phyloP scores from a whole-genome alignment of 1,139 yeast species.

The Insectozyma bohioensis region DNA sequence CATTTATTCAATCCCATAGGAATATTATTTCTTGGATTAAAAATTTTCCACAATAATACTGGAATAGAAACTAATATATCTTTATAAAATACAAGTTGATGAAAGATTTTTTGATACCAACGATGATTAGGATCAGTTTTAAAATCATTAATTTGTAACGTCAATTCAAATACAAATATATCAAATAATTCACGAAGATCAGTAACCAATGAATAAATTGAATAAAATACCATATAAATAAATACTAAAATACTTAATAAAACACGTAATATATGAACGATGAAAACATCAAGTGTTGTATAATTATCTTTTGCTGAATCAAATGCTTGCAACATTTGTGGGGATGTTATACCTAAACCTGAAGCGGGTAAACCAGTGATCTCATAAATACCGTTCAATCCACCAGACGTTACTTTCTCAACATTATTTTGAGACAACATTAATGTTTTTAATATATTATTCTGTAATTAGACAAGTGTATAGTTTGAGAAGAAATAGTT shows the following conservation, averaged over 20 bases:
- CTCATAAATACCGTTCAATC: too few relatives aligned
- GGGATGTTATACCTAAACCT: slow-evolving; percentile 14
- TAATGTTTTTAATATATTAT: too few relatives aligned
- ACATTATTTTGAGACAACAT: too few relatives aligned
- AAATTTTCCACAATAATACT: slow-evolving; percentile 8
- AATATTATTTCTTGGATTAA: slow-evolving; percentile 10
- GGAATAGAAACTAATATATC: slow-evolving; percentile 8
- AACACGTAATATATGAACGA: slow-evolving; percentile 20
- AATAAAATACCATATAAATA: slow-evolving; percentile 10
- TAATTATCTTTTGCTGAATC: slow-evolving; percentile 14
- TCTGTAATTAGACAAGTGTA: too few relatives aligned
- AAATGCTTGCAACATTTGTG: slow-evolving; percentile 9
- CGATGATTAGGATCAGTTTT: slow-evolving; percentile 3
- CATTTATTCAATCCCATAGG: slow-evolving; percentile 16
- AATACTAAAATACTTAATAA: slow-evolving; percentile 13
- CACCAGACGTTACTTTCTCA: too few relatives aligned
- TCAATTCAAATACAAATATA: slow-evolving; percentile 14
- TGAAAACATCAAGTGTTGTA: slow-evolving; percentile 21
- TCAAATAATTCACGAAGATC: slow-evolving; percentile 11
- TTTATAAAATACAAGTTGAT: slow-evolving; percentile 9
- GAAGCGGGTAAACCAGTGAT: slow-evolving; percentile 13
- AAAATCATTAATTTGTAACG: slow-evolving; percentile 5
- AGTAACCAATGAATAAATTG: slow-evolving; percentile 4
- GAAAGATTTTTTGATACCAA: slow-evolving; percentile 4
- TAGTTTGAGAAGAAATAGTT: too few relatives aligned